Evolutionary conservation across 108 stramenopile genomes (phyloP).

Genomic region (Epithemia pelagica): DNA sequence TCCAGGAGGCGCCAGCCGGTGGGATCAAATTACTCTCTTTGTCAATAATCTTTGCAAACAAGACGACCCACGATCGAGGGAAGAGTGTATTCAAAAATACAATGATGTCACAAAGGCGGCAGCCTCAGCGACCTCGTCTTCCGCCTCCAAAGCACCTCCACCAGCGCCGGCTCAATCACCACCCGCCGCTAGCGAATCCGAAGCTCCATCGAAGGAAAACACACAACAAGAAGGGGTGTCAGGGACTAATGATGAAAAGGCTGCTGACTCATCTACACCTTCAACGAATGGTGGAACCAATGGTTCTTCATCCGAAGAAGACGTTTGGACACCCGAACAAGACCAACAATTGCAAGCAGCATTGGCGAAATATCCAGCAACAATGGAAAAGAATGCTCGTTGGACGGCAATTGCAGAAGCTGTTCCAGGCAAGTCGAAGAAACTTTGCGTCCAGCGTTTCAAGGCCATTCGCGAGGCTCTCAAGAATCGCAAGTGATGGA

Average conservation of each 20-base stretch:
- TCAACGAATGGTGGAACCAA: slow-evolving; percentile 1
- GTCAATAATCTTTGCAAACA: slow-evolving; percentile 74
- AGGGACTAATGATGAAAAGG: not conserved
- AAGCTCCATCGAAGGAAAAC: not conserved
- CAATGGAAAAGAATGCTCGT: slow-evolving; percentile 97
- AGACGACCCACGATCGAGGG: slow-evolving; percentile 76
- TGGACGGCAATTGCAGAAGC: slow-evolving; percentile 87
- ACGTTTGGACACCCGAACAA: slow-evolving; percentile 87
- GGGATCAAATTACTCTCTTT: slow-evolving; percentile 91
- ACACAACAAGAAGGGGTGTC: not conserved
- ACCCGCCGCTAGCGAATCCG: not conserved
- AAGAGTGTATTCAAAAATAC: slow-evolving; percentile 93
- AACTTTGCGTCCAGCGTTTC: slow-evolving; percentile 93
- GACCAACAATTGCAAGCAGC: slow-evolving; percentile 85
- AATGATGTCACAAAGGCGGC: slow-evolving; percentile 44
- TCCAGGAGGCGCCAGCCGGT: slow-evolving; percentile 87
- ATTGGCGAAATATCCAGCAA: slow-evolving; percentile 72
- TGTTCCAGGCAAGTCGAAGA: slow-evolving; percentile 89
- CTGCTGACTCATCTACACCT: not conserved
- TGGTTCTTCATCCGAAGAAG: slow-evolving; percentile 5
- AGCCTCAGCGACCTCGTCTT: slow-evolving; percentile 1
- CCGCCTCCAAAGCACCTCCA: not conserved
- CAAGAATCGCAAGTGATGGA: slow-evolving; percentile 49
- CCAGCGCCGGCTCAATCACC: not conserved
- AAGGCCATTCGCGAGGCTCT: slow-evolving; percentile 88